phyloP scores from a whole-genome alignment of 1,284 basidiomycete species.

The Phellinidium pouzarii region DNA sequence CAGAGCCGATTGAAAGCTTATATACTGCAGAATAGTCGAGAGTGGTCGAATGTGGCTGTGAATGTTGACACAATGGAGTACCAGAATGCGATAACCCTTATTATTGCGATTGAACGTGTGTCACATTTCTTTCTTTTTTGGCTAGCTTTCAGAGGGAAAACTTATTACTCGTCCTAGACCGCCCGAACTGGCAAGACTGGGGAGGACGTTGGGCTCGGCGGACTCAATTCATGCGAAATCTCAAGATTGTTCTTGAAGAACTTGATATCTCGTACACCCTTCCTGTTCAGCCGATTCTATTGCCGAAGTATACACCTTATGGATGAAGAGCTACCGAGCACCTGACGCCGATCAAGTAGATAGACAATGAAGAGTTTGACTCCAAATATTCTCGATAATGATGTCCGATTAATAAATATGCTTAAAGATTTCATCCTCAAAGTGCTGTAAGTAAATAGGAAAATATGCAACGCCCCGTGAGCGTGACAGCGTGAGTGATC shows the following conservation, averaged over 20 bases:
- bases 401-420: too few species aligned
- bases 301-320: conserved; percentile 33
- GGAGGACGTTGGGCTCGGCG: conserved; percentile 69
- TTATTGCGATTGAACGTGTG: conserved; percentile 73
- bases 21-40: conserved; percentile 60
- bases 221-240: conserved; percentile 63
- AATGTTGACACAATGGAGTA: conserved; percentile 75
- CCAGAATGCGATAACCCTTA: conserved; percentile 63
- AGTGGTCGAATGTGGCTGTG: conserved; percentile 58
- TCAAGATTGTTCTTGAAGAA: conserved; percentile 65
- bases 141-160: background rate
- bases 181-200: conserved; percentile 85
- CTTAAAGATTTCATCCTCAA: too few species aligned
- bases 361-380: too few species aligned
- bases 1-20: conserved; percentile 52
- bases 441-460: too few species aligned
- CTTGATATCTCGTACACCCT: conserved; percentile 64
- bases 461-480: too few species aligned
- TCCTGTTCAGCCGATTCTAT: conserved; percentile 63
- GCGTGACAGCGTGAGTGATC: too few species aligned
- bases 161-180: conserved; percentile 37
- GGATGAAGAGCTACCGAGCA: conserved; percentile 8
- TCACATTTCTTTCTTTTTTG: conserved; percentile 16
- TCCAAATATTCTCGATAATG: too few species aligned
- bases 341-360: conserved; percentile 4